phyloP scores from a whole-genome alignment of 371 early-diverging fungal species.

The Mucor piriformis region DNA sequence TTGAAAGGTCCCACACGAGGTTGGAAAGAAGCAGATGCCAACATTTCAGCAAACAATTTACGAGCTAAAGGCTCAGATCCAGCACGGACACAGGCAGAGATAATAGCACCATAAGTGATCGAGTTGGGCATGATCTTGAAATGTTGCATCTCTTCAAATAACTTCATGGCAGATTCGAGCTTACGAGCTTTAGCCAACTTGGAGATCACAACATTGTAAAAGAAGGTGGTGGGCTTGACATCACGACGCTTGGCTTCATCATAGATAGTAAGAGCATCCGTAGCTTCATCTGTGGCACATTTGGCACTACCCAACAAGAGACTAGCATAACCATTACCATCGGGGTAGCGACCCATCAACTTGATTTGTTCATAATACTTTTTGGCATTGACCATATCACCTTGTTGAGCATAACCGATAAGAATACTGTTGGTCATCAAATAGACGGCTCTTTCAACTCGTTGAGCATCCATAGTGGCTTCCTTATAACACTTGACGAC shows the following conservation, averaged over 20 bases:
- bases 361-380: slow-evolving; percentile 60
- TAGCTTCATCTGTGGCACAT: slow-evolving; percentile 56
- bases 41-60: slow-evolving; percentile 58
- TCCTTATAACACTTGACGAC: slow-evolving; percentile 31
- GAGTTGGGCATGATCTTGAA: slow-evolving; percentile 55
- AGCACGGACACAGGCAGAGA: slow-evolving; percentile 66
- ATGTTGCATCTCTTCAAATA: slow-evolving; percentile 65
- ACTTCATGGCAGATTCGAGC: slow-evolving; percentile 54
- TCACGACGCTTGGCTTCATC: slow-evolving; percentile 64
- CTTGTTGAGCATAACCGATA: slow-evolving; percentile 59
- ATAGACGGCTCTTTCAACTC: slow-evolving; percentile 27
- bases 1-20: slow-evolving; percentile 64
- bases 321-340: slow-evolving; percentile 57
- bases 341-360: slow-evolving; percentile 43
- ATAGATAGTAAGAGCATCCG: slow-evolving; percentile 59
- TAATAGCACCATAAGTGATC: slow-evolving; percentile 66
- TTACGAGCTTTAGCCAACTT: slow-evolving; percentile 70
- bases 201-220: slow-evolving; percentile 69
- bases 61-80: slow-evolving; percentile 59
- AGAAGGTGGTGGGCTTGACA: slow-evolving; percentile 64
- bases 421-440: slow-evolving; percentile 55
- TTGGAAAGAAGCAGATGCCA: slow-evolving; percentile 50
- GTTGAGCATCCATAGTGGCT: slow-evolving; percentile 12
- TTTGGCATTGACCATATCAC: slow-evolving; percentile 58
- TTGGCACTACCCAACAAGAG: slow-evolving; percentile 55